These are phyloP conservation scores for Solanum pimpinellifolium DNA, from an alignment of 257 asterid genomes.

Conservation along the genomic window DNA sequence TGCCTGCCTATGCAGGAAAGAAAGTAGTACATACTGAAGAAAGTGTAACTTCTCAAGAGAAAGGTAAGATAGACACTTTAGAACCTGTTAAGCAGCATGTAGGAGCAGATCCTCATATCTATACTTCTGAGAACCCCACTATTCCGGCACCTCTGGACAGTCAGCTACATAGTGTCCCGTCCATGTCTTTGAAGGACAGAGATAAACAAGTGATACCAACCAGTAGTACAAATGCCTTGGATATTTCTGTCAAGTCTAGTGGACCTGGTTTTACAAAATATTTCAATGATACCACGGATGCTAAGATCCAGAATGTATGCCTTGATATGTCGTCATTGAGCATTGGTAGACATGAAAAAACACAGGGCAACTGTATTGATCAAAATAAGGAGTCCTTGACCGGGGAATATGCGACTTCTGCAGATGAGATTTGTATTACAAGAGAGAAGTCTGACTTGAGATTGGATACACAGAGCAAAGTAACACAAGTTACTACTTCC, in stretches of 20 bases:
- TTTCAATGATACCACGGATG: conserved; percentile 17
- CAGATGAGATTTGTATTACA: conserved; percentile 8
- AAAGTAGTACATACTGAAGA: conserved; percentile 26
- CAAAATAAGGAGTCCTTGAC: conserved; percentile 20
- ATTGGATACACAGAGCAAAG: conserved; percentile 4
- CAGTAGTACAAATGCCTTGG: conserved; percentile 11
- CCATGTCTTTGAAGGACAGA: conserved; percentile 11
- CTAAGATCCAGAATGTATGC: conserved; percentile 23
- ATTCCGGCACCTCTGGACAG: conserved; percentile 21
- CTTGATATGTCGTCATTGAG: conserved; percentile 42
- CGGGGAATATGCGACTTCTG: conserved; percentile 10
- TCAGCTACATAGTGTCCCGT: conserved; percentile 23
- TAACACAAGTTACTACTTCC: conserved; percentile 9
- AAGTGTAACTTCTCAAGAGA: conserved; percentile 18
- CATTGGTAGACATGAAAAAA: conserved; percentile 28
- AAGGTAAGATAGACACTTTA: conserved; percentile 12
- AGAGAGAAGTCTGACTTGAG: conserved; percentile 19
- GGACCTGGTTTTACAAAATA: conserved; percentile 21
- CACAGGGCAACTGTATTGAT: conserved; percentile 20
- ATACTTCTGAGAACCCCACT: conserved; percentile 17
- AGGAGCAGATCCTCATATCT: conserved; percentile 17
- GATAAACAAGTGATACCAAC: conserved; percentile 8
- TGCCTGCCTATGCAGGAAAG: conserved; percentile 35
- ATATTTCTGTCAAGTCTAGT: conserved; percentile 23
- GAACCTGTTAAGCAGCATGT: conserved; percentile 19